Percentiles rank a stretch among this genome's conserved stretches.
These are phyloP conservation scores for Bremia lactucae DNA, from an alignment of 352 stramenopile genomes.

Conservation along the genomic window DNA sequence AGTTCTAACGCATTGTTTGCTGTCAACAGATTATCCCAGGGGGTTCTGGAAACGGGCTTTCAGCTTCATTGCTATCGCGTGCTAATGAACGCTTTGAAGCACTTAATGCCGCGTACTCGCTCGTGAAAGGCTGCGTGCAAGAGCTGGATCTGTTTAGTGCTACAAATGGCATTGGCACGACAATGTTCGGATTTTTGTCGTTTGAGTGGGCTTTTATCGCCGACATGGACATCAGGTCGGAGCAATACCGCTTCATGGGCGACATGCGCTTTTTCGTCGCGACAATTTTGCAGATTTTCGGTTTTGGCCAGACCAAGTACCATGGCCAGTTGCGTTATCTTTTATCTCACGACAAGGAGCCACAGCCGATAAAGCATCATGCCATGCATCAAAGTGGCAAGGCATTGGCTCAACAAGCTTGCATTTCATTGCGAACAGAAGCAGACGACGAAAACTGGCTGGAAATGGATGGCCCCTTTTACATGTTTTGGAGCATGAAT, in stretches of 20 bases:
- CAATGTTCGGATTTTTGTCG: constrained; percentile 72
- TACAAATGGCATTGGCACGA: constrained; percentile 30
- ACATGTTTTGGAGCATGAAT: constrained; percentile 57
- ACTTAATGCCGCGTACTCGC: constrained; percentile 48
- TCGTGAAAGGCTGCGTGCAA: constrained; percentile 50
- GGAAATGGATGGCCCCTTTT: constrained; percentile 36
- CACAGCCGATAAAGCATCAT: constrained; percentile 27
- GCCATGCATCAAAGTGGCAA: constrained; percentile 10
- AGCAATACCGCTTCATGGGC: constrained; percentile 50
- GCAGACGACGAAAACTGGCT: constrained; percentile 16
- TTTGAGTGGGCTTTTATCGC: constrained; percentile 80
- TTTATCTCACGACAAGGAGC: constrained; percentile 17
- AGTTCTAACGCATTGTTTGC: neutral
- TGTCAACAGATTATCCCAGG: constrained; percentile 29
- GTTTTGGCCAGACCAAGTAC: constrained; percentile 26
- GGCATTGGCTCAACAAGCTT: constrained; percentile 10
- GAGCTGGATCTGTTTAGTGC: constrained; percentile 57
- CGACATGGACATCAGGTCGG: constrained; percentile 67
- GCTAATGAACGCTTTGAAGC: constrained; percentile 36
- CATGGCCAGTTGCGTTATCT: constrained; percentile 32
- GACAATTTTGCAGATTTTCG: constrained; percentile 29
- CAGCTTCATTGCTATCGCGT: constrained; percentile 36
- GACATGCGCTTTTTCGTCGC: constrained; percentile 41
- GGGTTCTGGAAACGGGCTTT: constrained; percentile 60
- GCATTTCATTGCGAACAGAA: constrained; percentile 16